phyloP scores from a whole-genome alignment of 805 yeast species.

The Lipomyces lipofer region DNA sequence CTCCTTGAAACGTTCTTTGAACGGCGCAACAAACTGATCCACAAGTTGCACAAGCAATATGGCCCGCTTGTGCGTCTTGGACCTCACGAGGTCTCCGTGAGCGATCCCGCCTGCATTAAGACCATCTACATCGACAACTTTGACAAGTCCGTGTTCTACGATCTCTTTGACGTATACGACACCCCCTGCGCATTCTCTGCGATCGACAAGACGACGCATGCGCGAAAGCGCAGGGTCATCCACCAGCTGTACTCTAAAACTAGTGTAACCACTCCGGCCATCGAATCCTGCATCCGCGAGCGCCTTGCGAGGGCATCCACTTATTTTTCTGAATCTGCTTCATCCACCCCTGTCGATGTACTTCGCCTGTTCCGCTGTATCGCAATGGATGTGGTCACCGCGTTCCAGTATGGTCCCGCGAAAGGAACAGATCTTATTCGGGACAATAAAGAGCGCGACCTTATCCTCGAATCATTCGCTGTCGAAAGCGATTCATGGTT shows the following conservation, averaged over 20 bases:
- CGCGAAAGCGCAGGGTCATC: constrained; percentile 45
- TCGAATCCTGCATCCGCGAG: constrained; percentile 41
- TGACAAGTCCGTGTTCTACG: constrained; percentile 59
- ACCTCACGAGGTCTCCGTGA: constrained; percentile 62
- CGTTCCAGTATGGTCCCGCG: constrained; percentile 57
- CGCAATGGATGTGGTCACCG: constrained; percentile 70
- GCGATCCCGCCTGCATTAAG: constrained; percentile 51
- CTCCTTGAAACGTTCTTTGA: constrained; percentile 49
- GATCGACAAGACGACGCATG: constrained; percentile 51
- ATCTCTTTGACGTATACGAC: constrained; percentile 61
- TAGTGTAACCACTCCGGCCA: constrained; percentile 39
- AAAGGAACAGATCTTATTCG: constrained; percentile 50
- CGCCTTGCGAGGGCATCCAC: constrained; percentile 35
- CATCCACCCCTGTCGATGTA: constrained; percentile 48
- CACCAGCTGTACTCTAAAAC: constrained; percentile 50
- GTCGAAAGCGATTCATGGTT: constrained; percentile 19
- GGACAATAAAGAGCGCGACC: constrained; percentile 29
- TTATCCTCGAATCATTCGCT: constrained; percentile 2
- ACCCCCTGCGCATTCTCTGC: constrained; percentile 59
- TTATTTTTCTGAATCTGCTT: not conserved
- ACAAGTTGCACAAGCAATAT: constrained; percentile 53
- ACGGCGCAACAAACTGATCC: constrained; percentile 52
- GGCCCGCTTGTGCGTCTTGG: constrained; percentile 65
- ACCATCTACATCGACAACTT: constrained; percentile 58
- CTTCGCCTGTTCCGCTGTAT: constrained; percentile 64